Evolutionary conservation across 2,329 filamentous ascomycete genomes (phyloP).

Genomic region (Aspergillus fischeri): DNA sequence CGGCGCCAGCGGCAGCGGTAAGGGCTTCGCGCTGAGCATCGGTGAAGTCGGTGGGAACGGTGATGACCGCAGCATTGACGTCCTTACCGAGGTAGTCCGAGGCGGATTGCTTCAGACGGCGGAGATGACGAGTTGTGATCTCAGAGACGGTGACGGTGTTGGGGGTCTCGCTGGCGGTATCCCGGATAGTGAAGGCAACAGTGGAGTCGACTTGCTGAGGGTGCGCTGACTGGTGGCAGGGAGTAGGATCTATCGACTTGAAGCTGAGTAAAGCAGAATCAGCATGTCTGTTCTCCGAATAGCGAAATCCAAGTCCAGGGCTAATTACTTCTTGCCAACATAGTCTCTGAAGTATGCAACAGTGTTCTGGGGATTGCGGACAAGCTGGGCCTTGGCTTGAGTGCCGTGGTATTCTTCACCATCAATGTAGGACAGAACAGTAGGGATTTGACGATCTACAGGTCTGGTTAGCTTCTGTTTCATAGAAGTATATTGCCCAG

Average conservation of each 20-base stretch:
- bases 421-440: slow-evolving; percentile 87
- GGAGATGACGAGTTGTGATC: slow-evolving; percentile 77
- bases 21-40: slow-evolving; percentile 83
- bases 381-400: slow-evolving; percentile 89
- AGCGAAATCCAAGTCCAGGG: background rate
- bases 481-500: background rate
- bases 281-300: slow-evolving; percentile 5
- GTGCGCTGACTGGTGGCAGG: slow-evolving; percentile 90
- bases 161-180: slow-evolving; percentile 61
- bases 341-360: slow-evolving; percentile 95
- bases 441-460: slow-evolving; percentile 91
- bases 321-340: slow-evolving; percentile 76
- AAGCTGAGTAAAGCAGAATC: slow-evolving; percentile 50
- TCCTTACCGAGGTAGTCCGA: slow-evolving; percentile 89
- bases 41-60: slow-evolving; percentile 87
- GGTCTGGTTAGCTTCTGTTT: slow-evolving; percentile 14
- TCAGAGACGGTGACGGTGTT: slow-evolving; percentile 75
- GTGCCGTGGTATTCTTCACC: slow-evolving; percentile 96
- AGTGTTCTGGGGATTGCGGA: slow-evolving; percentile 90
- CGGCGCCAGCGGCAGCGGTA: slow-evolving; percentile 69
- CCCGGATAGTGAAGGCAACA: slow-evolving; percentile 78
- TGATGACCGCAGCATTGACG: slow-evolving; percentile 91
- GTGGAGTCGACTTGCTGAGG: slow-evolving; percentile 68
- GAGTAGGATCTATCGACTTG: slow-evolving; percentile 93
- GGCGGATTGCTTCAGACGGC: slow-evolving; percentile 75